A percentile compares a stretch with the other conserved stretches of the same genome.
Evolutionary conservation across 2,329 filamentous ascomycete genomes (phyloP).

Genomic region (Hymenoscyphus scutula): DNA sequence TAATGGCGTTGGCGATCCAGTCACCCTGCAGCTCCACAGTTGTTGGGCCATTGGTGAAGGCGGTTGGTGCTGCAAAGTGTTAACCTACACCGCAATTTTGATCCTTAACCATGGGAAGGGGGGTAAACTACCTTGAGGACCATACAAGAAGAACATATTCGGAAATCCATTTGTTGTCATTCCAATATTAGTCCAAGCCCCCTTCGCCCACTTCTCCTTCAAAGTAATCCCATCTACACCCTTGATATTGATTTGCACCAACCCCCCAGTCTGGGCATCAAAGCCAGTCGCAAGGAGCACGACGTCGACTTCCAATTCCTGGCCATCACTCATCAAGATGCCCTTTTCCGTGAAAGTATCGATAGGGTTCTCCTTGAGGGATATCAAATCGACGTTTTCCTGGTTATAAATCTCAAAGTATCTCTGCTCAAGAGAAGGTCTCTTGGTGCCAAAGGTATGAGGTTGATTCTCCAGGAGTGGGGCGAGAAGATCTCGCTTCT

Average conservation of each 20-base stretch:
- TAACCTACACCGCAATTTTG: not conserved
- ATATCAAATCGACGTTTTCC: slow-evolving; percentile 45
- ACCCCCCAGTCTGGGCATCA: slow-evolving; percentile 37
- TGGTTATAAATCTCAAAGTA: slow-evolving; percentile 51
- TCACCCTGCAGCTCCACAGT: slow-evolving; percentile 54
- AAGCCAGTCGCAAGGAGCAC: slow-evolving; percentile 41
- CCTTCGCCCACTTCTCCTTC: slow-evolving; percentile 37
- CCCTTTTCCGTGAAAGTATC: slow-evolving; percentile 40
- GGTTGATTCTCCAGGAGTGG: slow-evolving; percentile 41
- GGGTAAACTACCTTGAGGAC: slow-evolving; percentile 47
- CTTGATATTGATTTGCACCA: slow-evolving; percentile 36
- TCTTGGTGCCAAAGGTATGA: slow-evolving; percentile 47
- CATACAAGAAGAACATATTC: slow-evolving; percentile 54
- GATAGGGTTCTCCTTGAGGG: slow-evolving; percentile 45
- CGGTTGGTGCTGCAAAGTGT: slow-evolving; percentile 42
- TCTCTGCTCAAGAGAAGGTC: slow-evolving; percentile 45
- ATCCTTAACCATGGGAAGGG: not conserved
- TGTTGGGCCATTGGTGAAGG: slow-evolving; percentile 55
- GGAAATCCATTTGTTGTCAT: slow-evolving; percentile 45
- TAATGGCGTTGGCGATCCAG: slow-evolving; percentile 52
- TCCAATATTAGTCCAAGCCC: slow-evolving; percentile 42
- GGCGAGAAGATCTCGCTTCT: slow-evolving; percentile 45
- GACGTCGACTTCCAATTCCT: slow-evolving; percentile 33
- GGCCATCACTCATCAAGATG: slow-evolving; percentile 34
- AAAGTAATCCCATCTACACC: slow-evolving; percentile 33